phyloP scores from a whole-genome alignment of 2,329 filamentous ascomycete species.

The Arachnomyces sp. region DNA sequence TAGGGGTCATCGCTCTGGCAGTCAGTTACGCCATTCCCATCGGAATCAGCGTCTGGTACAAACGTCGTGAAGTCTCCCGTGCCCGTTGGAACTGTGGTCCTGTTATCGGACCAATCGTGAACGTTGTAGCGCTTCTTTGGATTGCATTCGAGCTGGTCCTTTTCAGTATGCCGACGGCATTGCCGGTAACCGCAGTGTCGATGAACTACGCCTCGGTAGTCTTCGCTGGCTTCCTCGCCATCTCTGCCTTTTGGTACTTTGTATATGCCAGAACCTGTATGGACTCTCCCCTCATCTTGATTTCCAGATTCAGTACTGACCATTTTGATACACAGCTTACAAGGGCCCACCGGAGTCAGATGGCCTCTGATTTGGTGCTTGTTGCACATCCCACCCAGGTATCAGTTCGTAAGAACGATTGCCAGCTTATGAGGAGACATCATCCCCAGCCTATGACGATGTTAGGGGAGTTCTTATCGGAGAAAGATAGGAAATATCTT shows the following conservation, averaged over 20 bases:
- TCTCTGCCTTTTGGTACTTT: slow-evolving; percentile 44
- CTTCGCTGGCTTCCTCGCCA: slow-evolving; percentile 46
- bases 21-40: slow-evolving; percentile 51
- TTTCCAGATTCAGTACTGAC: not conserved
- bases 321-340: slow-evolving; percentile 19
- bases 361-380: slow-evolving; percentile 11
- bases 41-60: slow-evolving; percentile 40
- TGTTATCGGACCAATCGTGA: slow-evolving; percentile 37
- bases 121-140: slow-evolving; percentile 42
- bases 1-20: slow-evolving; percentile 50
- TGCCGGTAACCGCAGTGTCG: slow-evolving; percentile 44
- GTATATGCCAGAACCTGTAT: slow-evolving; percentile 45
- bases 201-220: slow-evolving; percentile 55
- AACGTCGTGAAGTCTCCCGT: slow-evolving; percentile 39
- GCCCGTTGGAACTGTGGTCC: slow-evolving; percentile 42
- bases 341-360: slow-evolving; percentile 29
- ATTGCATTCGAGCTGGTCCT: slow-evolving; percentile 46
- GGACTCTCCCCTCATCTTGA: slow-evolving; percentile 13
- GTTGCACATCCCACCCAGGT: too few species aligned
- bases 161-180: slow-evolving; percentile 46
- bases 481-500: too few species aligned
- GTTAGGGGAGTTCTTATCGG: too few species aligned
- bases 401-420: too few species aligned
- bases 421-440: too few species aligned
- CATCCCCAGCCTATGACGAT: too few species aligned